These are phyloP conservation scores for Diplodia sapinea DNA, from an alignment of 2,329 filamentous ascomycete species.

Conservation along the genomic window DNA sequence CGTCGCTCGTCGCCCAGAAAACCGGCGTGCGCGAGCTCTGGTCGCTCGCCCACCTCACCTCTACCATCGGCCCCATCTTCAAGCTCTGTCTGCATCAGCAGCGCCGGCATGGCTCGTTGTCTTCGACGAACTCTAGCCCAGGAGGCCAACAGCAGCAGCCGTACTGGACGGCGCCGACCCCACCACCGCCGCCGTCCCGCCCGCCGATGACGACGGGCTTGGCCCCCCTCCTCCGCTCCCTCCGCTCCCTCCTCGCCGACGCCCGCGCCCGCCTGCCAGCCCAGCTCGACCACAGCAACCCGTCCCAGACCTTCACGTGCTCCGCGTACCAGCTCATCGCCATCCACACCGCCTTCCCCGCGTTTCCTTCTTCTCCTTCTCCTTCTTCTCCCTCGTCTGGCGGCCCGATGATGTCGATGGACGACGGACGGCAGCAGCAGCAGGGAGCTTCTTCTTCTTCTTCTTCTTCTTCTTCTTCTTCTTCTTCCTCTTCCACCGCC, in stretches of 20 bases:
- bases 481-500: no score
- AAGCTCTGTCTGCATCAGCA: neutral
- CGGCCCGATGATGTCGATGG: neutral
- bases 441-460: neutral
- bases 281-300: slow-evolving; percentile 9
- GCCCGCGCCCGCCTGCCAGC: slow-evolving; percentile 1
- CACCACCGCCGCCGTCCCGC: neutral
- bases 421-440: neutral
- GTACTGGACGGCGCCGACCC: neutral
- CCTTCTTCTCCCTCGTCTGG: no score
- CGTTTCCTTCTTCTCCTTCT: no score
- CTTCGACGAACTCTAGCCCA: neutral
- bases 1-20: slow-evolving; percentile 34
- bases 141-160: neutral
- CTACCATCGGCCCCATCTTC: slow-evolving; percentile 32
- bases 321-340: neutral
- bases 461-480: no score
- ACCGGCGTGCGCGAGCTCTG: slow-evolving; percentile 35
- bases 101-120: neutral
- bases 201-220: neutral
- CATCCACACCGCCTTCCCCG: neutral
- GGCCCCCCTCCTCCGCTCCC: no score
- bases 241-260: neutral
- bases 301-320: neutral
- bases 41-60: slow-evolving; percentile 35